A percentile compares a stretch with the other conserved stretches of the same genome.
Evolutionary conservation across 2,329 filamentous ascomycete genomes (phyloP).

Genomic region (Bipolaris zeicola): DNA sequence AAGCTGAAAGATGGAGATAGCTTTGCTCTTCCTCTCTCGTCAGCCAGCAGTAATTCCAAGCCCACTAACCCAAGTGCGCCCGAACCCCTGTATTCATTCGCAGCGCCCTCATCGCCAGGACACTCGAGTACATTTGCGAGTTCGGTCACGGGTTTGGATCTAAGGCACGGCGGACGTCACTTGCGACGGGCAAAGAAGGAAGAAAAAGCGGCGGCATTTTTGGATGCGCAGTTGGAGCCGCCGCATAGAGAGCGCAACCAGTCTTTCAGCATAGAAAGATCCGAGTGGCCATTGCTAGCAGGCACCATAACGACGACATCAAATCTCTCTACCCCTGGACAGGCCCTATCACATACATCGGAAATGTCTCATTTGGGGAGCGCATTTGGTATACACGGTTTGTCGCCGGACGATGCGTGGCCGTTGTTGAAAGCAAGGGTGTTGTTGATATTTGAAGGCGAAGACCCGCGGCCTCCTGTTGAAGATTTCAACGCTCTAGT

Average conservation of each 20-base stretch:
- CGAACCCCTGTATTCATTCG: slow-evolving; percentile 79
- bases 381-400: slow-evolving; percentile 55
- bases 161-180: slow-evolving; percentile 76
- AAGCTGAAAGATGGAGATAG: slow-evolving; percentile 77
- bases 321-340: slow-evolving; percentile 27
- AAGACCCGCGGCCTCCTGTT: slow-evolving; percentile 77
- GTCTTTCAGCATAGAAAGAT: slow-evolving; percentile 47
- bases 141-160: slow-evolving; percentile 78
- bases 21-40: slow-evolving; percentile 70
- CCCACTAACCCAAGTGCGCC: slow-evolving; percentile 77
- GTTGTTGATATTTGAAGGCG: slow-evolving; percentile 78
- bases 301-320: slow-evolving; percentile 34
- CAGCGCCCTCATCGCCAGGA: slow-evolving; percentile 72
- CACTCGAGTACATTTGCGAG: slow-evolving; percentile 75
- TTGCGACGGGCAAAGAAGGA: slow-evolving; percentile 74
- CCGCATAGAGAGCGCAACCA: slow-evolving; percentile 44
- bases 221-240: slow-evolving; percentile 42
- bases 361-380: slow-evolving; percentile 54
- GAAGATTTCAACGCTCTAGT: slow-evolving; percentile 85
- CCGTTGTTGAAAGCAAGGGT: slow-evolving; percentile 77
- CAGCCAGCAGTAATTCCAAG: slow-evolving; percentile 75
- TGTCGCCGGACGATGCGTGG: slow-evolving; percentile 76
- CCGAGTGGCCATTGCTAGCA: slow-evolving; percentile 44
- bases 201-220: slow-evolving; percentile 54
- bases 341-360: slow-evolving; percentile 40